Evolutionary conservation across 1,284 basidiomycete genomes (phyloP), one percentile per base, ranked within the genome.

Genomic region (Flammula alnicola): DNA sequence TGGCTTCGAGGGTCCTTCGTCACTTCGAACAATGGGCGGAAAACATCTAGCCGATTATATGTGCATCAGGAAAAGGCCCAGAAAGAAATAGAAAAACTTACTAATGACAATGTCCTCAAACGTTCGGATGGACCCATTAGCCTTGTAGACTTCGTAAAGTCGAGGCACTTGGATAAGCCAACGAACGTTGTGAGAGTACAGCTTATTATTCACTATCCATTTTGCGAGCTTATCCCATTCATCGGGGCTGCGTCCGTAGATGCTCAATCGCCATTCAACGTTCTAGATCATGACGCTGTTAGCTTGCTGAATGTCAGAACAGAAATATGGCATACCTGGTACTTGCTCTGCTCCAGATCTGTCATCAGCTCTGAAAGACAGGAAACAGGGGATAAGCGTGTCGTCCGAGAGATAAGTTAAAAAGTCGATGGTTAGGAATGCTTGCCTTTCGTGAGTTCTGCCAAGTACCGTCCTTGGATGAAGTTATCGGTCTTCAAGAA

Each of bases 191-290:
- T 98, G 95, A 6, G 95, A 98, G 68, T 84, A 93, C 10, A 99
- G 78, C 67, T 95, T 93, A 76, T 98, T 86, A 65, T 92, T 82
- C 63, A 98, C 86, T 44, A 99, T 87, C 97, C 97, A 99, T 75
- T 88, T 88, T 5, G 97, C 96, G 4, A 99, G 78, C 66, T 98
- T 98, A 76, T 99, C 97, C 97, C 97, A 99, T 72, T 99, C 97
- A 54, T 86, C 74, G 11, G 67, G 59, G 1, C 78, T 80, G 39
- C 84, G 84, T 6, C 95, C 97, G 62, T 99, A 99, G 59, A 99
- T 93, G 50, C 93, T 96, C 54, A 99, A 81, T 7, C 97, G 85
- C 89, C 97, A 99, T 75, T 99, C 97, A 63, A 86, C 95, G 70
- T 92, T 97, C 91, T 82, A 67, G 30, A 37, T 33, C 29, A 20